These are phyloP conservation scores for Theileria annulata DNA, from an alignment of 169 alveolate genomes.

Conservation along the genomic window DNA sequence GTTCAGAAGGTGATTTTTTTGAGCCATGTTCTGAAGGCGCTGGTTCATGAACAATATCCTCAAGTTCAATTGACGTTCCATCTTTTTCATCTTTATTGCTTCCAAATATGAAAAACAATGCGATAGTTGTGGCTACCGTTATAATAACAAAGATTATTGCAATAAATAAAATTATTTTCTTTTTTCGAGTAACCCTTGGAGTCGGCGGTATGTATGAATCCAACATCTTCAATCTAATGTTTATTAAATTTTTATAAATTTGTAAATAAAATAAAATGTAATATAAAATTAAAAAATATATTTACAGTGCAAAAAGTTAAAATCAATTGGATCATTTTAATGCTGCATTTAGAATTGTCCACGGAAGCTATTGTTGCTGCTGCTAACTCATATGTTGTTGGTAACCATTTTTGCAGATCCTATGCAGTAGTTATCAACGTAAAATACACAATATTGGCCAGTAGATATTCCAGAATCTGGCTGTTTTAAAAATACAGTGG, in stretches of 20 bases:
- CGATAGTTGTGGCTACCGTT: neutral
- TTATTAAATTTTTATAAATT: neutral
- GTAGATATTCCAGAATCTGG: constrained; percentile 79
- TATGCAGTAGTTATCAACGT: constrained; percentile 65
- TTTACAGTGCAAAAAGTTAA: neutral
- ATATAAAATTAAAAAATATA: neutral
- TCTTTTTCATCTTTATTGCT: neutral
- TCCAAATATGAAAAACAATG: neutral
- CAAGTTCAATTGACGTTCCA: neutral
- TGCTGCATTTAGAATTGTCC: constrained; percentile 5
- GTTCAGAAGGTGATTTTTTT: too few relatives aligned
- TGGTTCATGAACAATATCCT: too few relatives aligned
- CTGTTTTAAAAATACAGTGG: constrained; percentile 29
- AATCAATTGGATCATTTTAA: constrained; percentile 1
- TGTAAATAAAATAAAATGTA: neutral
- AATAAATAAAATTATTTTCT: neutral
- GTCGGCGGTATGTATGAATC: neutral
- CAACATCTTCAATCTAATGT: neutral
- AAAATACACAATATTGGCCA: constrained; percentile 76
- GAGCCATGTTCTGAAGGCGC: too few relatives aligned
- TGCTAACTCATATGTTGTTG: neutral
- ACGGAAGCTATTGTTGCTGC: neutral
- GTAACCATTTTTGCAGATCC: constrained; percentile 72
- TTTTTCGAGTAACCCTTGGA: neutral
- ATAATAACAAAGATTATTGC: neutral